Conservation (phyloP, 495 filamentous ascomycete species). For the Daldinia childiae region DNA sequence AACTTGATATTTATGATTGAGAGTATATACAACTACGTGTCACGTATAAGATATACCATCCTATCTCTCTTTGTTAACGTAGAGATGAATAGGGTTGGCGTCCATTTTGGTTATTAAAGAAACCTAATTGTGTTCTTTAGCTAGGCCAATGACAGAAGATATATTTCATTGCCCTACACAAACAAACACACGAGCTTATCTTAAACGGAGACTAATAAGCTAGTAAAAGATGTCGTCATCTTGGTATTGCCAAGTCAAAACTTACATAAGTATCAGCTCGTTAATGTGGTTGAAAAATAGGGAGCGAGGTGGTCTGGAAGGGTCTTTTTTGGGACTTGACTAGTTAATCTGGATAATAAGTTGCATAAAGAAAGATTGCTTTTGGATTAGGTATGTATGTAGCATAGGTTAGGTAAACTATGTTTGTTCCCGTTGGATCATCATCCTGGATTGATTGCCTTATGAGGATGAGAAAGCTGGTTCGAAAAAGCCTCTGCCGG, state of each 20-base stretch:
- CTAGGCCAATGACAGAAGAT: neutral
- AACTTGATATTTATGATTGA: neutral
- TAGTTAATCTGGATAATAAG: conserved; percentile 1
- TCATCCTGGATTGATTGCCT: neutral
- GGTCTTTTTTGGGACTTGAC: conserved; percentile 15
- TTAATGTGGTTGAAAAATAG: neutral
- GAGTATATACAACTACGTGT: no score
- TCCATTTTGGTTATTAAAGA: neutral
- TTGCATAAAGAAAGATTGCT: neutral
- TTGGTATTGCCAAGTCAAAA: conserved; percentile 11
- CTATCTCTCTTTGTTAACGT: neutral
- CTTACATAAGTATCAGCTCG: conserved; percentile 1
- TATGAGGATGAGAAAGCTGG: neutral
- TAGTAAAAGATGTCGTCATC: neutral
- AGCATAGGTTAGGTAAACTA: neutral
- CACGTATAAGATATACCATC: no score
- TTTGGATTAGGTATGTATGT: neutral
- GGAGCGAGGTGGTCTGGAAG: conserved; percentile 11
- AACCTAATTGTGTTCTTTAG: neutral
- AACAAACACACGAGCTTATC: neutral
- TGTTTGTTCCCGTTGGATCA: neutral
- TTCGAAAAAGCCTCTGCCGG: neutral
- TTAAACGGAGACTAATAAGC: neutral
- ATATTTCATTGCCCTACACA: neutral
- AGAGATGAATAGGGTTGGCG: neutral